These are phyloP conservation scores for Penstemon barbatus DNA, from an alignment of 257 asterid genomes.

Conservation along the genomic window DNA sequence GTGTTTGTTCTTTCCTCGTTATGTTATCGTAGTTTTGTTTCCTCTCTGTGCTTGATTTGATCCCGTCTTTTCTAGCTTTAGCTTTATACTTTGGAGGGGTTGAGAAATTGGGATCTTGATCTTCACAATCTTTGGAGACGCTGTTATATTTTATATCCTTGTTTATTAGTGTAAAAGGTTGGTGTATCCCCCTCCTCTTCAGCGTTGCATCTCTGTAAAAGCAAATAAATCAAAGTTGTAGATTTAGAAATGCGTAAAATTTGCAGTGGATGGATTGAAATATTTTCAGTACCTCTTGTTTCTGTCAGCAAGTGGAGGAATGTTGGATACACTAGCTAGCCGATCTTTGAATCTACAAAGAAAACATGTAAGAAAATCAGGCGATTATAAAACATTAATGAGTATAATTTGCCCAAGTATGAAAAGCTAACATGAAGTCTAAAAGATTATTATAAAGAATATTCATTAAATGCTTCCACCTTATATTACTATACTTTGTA, in stretches of 20 bases:
- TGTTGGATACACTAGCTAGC: constrained; percentile 56
- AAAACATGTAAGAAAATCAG: constrained; percentile 12
- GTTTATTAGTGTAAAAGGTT: constrained; percentile 41
- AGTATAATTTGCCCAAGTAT: too few relatives aligned
- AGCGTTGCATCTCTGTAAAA: constrained; percentile 69
- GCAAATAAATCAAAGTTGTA: not conserved
- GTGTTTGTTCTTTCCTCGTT: constrained; percentile 40
- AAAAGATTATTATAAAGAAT: not conserved
- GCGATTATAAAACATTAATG: not conserved
- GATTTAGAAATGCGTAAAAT: constrained; percentile 3
- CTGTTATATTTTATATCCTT: constrained; percentile 39
- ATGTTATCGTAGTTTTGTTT: constrained; percentile 34
- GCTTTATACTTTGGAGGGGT: constrained; percentile 54
- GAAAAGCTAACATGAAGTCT: not conserved
- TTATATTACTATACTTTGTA: too few relatives aligned
- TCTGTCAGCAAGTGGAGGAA: constrained; percentile 58
- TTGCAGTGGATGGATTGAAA: constrained; percentile 4
- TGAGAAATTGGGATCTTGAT: constrained; percentile 64
- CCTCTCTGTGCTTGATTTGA: constrained; percentile 67
- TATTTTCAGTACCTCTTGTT: constrained; percentile 53
- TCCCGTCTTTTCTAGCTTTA: constrained; percentile 45
- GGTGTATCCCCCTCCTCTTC: constrained; percentile 67
- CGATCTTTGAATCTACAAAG: constrained; percentile 49
- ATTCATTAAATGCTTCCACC: too few relatives aligned
- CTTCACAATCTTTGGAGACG: constrained; percentile 60